Evolutionary conservation across 345 rosid genomes (phyloP).

Genomic region (Iberis pinnata): DNA sequence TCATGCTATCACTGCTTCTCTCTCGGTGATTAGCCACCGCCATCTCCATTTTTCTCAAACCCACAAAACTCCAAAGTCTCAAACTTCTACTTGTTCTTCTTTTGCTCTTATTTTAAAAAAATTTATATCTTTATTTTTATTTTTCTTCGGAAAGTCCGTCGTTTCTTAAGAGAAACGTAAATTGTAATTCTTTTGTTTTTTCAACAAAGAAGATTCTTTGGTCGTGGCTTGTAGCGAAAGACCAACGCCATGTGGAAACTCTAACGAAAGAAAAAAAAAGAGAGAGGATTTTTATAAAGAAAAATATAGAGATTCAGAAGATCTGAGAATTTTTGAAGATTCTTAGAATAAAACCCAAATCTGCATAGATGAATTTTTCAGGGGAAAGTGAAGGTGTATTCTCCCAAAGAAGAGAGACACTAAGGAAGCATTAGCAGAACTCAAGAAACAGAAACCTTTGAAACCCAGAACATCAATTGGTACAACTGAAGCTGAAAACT

Average conservation of each 20-base stretch:
- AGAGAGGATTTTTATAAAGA: no score
- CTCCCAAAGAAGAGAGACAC: constrained; percentile 43
- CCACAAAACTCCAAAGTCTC: constrained; percentile 23
- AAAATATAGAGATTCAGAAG: constrained; percentile 20
- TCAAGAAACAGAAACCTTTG: constrained; percentile 13
- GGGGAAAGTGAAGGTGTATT: constrained; percentile 28
- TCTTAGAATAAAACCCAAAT: constrained; percentile 2
- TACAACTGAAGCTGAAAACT: constrained; percentile 5
- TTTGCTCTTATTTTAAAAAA: constrained; percentile 6
- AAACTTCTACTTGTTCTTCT: constrained; percentile 11
- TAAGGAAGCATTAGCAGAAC: constrained; percentile 31
- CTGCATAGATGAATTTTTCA: no score
- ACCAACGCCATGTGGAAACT: constrained; percentile 29
- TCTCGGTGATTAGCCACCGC: constrained; percentile 80
- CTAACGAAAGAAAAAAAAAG: neutral
- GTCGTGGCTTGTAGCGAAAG: constrained; percentile 32
- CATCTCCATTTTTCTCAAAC: constrained; percentile 44
- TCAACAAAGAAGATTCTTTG: constrained; percentile 29
- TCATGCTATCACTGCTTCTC: constrained; percentile 64
- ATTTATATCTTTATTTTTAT: constrained; percentile 15
- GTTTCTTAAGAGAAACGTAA: constrained; percentile 30
- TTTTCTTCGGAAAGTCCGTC: constrained; percentile 43
- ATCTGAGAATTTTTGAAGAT: constrained; percentile 30
- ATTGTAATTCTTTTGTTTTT: constrained; percentile 19
- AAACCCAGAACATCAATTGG: constrained; percentile 35